phyloP scores from a whole-genome alignment of 2,329 filamentous ascomycete genomes.

The Aplosporella prunicola region DNA sequence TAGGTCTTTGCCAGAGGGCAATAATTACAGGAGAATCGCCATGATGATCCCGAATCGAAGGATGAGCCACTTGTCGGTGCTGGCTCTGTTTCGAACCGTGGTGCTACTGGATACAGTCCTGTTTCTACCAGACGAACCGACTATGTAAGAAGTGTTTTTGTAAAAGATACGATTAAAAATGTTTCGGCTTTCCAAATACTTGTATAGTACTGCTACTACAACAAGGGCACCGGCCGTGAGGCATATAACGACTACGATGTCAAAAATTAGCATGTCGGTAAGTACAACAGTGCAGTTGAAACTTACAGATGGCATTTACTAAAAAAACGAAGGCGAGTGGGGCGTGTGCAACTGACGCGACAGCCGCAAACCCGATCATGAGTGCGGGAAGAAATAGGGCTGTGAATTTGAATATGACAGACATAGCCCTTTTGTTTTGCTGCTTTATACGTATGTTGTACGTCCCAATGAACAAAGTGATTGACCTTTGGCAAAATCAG shows the following conservation, averaged over 20 bases:
- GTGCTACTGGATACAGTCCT: background rate
- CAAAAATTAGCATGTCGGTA: background rate
- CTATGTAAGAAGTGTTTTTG: background rate
- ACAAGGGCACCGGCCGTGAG: slow-evolving; percentile 1
- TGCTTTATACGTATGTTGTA: slow-evolving; percentile 7
- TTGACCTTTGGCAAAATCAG: slow-evolving; percentile 1
- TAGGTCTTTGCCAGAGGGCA: no score
- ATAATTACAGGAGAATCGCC: slow-evolving; percentile 1
- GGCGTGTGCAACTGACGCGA: background rate
- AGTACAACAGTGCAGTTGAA: no score
- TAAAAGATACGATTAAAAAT: slow-evolving; percentile 4
- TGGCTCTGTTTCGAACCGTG: background rate
- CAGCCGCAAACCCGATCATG: background rate
- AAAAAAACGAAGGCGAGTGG: background rate
- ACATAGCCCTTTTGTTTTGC: background rate
- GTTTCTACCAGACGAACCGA: background rate
- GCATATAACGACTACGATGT: background rate
- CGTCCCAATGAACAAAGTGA: slow-evolving; percentile 7
- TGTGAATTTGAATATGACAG: background rate
- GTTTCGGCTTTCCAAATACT: slow-evolving; percentile 3
- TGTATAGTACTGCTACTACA: slow-evolving; percentile 5
- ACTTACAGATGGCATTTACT: slow-evolving; percentile 7
- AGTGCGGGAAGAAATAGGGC: slow-evolving; percentile 1
- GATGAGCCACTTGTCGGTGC: slow-evolving; percentile 6
- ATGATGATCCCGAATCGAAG: slow-evolving; percentile 8